These are phyloP conservation scores for Emmonsia crescens DNA, from an alignment of 2,329 filamentous ascomycete species.

Conservation along the genomic window DNA sequence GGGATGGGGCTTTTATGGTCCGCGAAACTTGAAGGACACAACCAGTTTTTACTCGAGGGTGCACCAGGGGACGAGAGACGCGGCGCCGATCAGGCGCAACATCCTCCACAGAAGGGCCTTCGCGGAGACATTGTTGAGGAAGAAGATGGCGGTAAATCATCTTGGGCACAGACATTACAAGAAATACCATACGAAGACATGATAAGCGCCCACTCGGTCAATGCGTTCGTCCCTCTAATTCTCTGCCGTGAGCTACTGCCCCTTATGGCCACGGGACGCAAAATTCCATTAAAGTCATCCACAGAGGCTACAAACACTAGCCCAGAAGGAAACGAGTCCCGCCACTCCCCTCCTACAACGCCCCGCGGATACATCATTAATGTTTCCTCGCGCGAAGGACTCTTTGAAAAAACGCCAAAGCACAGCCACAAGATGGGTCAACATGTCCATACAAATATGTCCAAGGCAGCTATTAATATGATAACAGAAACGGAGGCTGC, in stretches of 20 bases:
- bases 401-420: conserved; percentile 19
- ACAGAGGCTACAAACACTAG: not conserved
- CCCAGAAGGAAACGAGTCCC: not conserved
- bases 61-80: not conserved
- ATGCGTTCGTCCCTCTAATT: conserved; percentile 30
- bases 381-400: conserved; percentile 28
- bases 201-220: conserved; percentile 28
- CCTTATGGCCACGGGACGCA: conserved; percentile 15
- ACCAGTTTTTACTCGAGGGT: not conserved
- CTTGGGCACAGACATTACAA: conserved; percentile 26
- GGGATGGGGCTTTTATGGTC: conserved; percentile 13
- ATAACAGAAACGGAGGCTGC: conserved; percentile 30
- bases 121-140: conserved; percentile 1
- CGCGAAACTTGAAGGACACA: conserved; percentile 9
- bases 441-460: conserved; percentile 33
- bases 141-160: conserved; percentile 17
- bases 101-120: conserved; percentile 11
- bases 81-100: not conserved
- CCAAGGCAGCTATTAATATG: conserved; percentile 34
- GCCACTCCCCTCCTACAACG: not conserved
- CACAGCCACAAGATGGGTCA: conserved; percentile 20
- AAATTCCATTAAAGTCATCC: not conserved
- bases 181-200: conserved; percentile 33
- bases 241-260: conserved; percentile 28
- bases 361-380: conserved; percentile 23